These are phyloP conservation scores for Sphenostylis stenocarpa DNA, from an alignment of 306 rosid genomes.

Conservation along the genomic window DNA sequence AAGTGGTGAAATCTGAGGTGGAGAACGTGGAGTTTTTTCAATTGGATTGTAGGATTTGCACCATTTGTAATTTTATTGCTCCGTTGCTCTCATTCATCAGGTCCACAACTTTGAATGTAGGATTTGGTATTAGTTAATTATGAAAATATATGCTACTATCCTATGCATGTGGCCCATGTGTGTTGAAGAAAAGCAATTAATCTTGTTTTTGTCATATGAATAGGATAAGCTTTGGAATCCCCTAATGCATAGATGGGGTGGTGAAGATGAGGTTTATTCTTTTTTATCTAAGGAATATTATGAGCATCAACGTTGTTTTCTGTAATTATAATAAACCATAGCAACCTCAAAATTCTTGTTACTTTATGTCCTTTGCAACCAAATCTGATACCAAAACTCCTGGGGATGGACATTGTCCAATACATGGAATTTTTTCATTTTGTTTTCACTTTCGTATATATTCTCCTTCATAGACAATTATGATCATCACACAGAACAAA, in stretches of 20 bases:
- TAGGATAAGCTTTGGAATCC: neutral
- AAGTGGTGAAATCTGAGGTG: conserved; percentile 28
- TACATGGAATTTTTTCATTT: neutral
- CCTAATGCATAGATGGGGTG: conserved; percentile 5
- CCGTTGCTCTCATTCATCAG: neutral
- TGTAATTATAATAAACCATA: conserved; percentile 1
- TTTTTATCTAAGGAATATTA: conserved; percentile 28
- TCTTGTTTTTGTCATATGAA: neutral
- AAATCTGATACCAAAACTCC: conserved; percentile 27
- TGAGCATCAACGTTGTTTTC: conserved; percentile 11
- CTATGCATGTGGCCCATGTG: neutral
- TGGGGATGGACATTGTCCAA: neutral
- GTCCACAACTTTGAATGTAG: neutral
- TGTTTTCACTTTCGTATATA: neutral
- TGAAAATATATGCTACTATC: neutral
- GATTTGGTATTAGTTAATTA: neutral
- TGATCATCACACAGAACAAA: neutral
- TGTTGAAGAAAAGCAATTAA: neutral
- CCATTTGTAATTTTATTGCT: neutral
- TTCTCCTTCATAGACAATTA: neutral
- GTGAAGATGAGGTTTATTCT: conserved; percentile 43
- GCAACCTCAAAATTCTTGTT: conserved; percentile 2
- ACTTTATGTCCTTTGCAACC: conserved; percentile 9
- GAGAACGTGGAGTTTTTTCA: conserved; percentile 27
- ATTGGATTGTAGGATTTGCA: neutral